These are phyloP conservation scores for Saccharomyces mikatae DNA, from an alignment of 805 yeast species.

Conservation along the genomic window DNA sequence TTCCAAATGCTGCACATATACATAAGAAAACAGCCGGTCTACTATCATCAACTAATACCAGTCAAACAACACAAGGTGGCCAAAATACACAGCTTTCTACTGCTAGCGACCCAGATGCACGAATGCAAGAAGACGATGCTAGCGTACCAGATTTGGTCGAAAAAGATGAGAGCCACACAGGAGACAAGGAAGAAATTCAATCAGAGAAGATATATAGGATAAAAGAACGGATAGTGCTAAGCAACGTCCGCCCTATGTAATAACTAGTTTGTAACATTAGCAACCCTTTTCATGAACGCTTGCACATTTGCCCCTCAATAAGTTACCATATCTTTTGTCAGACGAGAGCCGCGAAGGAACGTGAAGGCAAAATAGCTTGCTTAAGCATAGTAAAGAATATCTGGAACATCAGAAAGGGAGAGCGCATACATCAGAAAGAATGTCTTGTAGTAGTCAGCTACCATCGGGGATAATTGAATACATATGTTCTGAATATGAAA, in stretches of 20 bases:
- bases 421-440: not conserved
- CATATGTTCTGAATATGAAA: constrained; percentile 15
- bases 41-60: not conserved
- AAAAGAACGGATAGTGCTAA: constrained; percentile 21
- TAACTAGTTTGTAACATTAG: not conserved
- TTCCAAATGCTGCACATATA: constrained; percentile 23
- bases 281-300: not conserved
- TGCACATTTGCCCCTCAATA: not conserved
- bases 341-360: not conserved
- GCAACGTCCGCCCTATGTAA: constrained; percentile 24
- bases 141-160: constrained; percentile 14
- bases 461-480: not conserved
- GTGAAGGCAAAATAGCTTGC: not conserved
- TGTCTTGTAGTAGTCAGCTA: not conserved
- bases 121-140: constrained; percentile 8
- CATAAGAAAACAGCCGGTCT: constrained; percentile 7
- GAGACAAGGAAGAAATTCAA: constrained; percentile 8
- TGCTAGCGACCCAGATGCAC: not conserved
- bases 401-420: no score
- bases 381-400: not conserved
- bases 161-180: constrained; percentile 1
- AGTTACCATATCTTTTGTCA: not conserved
- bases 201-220: constrained; percentile 25
- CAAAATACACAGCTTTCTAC: not conserved
- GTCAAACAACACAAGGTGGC: not conserved